Evolutionary conservation across 2,329 filamentous ascomycete genomes (phyloP), one percentile per base, ranked within the genome.

Genomic region (Cladorrhinum sp.): DNA sequence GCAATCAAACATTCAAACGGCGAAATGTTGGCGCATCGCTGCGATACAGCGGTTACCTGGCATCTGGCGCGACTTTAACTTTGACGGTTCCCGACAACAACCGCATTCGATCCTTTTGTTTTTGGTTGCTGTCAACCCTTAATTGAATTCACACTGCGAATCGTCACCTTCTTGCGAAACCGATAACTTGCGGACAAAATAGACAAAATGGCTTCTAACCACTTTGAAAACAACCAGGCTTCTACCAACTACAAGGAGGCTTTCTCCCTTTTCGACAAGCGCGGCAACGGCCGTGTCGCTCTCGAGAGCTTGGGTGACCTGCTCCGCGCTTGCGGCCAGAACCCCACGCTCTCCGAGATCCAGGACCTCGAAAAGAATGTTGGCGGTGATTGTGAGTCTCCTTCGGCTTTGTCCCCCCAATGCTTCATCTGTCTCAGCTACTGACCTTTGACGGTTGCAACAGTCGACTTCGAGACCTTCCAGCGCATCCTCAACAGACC

Each of bases 221-320:
- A 79, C 63, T 79, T 74, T 69, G 80, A 82, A 64, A 71, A 77
- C 51, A 71, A 76, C 51, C 84, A 88, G 85, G 85, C 85, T 76
- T 87, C 84, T 64, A 98, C 93, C 81, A 98, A 99, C 89, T 99
- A 98, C 91, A 98, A 98, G 84, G 95, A 99, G 88, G 95, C 95
- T 70, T 99, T 99, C 80, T 93, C 93, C 72, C 90, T 99, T 76
- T 99, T 98, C 83, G 95, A 99, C 85, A 98, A 97, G 88, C 93
- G 95, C 77, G 95, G 95, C 74, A 96, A 91, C 75, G 93, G 93
- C 74, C 93, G 93, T 70, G 95, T 98, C 69, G 79, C 90, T 45
- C 82, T 93, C 75, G 90, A 93, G 68, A 89, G 88, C 66, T 86
- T 99, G 60, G 95, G 95, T 69, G 95, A 99, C 76, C 85, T 99